phyloP scores from a whole-genome alignment of 2,329 filamentous ascomycete genomes.

The Aspergillus sp. region DNA sequence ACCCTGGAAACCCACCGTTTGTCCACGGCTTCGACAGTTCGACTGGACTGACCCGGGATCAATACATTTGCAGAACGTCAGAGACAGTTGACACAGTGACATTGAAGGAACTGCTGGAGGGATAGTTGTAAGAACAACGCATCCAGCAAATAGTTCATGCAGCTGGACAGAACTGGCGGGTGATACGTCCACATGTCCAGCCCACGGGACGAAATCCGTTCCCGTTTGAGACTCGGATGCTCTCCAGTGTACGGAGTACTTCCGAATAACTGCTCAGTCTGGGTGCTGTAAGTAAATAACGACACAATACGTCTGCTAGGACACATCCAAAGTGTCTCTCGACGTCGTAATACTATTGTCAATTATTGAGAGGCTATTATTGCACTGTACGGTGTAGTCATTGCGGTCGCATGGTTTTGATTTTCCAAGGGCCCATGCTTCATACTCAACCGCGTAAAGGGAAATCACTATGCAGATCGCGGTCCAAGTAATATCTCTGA shows the following conservation, averaged over 20 bases:
- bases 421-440: too few species aligned
- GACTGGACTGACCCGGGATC: neutral
- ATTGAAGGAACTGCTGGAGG: neutral
- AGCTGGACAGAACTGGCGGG: neutral
- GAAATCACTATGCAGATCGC: neutral
- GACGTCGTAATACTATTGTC: neutral
- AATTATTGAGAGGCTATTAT: neutral
- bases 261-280: neutral
- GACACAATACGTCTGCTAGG: too few species aligned
- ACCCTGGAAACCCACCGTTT: slow-evolving; percentile 3
- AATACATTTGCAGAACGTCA: neutral
- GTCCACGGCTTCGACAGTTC: neutral
- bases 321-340: neutral
- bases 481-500: too few species aligned
- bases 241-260: neutral
- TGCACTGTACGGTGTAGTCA: neutral
- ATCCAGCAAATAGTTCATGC: slow-evolving; percentile 6
- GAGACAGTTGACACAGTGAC: neutral
- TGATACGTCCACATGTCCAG: slow-evolving; percentile 9
- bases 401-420: too few species aligned
- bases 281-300: neutral
- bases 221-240: neutral
- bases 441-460: neutral
- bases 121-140: slow-evolving; percentile 6
- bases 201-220: neutral